Conservation (phyloP, 306 rosid species). For the Alnus glutinosa region DNA sequence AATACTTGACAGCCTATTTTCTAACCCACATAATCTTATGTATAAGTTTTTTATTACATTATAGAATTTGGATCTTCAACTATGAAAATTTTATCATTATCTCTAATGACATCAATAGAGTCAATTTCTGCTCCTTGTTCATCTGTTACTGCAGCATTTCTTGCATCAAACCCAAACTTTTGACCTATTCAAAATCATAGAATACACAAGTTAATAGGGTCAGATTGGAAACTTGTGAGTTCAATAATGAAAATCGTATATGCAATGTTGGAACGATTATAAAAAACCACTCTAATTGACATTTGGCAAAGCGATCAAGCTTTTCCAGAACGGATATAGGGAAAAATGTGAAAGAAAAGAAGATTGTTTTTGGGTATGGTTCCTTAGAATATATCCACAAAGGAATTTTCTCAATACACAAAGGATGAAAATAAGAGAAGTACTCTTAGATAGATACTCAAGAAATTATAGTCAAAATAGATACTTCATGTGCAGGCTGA, state of each 20-base stretch:
- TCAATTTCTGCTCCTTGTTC: slow-evolving; percentile 84
- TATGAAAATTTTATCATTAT: slow-evolving; percentile 74
- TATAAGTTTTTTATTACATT: slow-evolving; percentile 20
- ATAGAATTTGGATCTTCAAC: slow-evolving; percentile 27
- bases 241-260: not conserved
- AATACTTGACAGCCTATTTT: slow-evolving; percentile 2
- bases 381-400: too few species aligned
- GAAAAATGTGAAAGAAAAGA: too few species aligned
- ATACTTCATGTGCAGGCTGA: too few species aligned
- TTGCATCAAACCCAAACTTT: slow-evolving; percentile 60
- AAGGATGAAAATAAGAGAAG: too few species aligned
- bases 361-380: too few species aligned
- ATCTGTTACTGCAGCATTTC: slow-evolving; percentile 51
- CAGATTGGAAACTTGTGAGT: not conserved
- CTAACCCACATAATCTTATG: not conserved
- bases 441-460: too few species aligned
- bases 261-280: not conserved
- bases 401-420: too few species aligned
- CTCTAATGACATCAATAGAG: slow-evolving; percentile 75
- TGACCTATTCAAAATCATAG: slow-evolving; percentile 51
- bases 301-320: too few species aligned
- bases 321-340: too few species aligned
- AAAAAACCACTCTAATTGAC: not conserved
- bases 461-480: too few species aligned
- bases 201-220: slow-evolving; percentile 1